These are phyloP conservation scores for Cercospora canescens DNA, from an alignment of 2,329 filamentous ascomycete genomes.

Conservation along the genomic window DNA sequence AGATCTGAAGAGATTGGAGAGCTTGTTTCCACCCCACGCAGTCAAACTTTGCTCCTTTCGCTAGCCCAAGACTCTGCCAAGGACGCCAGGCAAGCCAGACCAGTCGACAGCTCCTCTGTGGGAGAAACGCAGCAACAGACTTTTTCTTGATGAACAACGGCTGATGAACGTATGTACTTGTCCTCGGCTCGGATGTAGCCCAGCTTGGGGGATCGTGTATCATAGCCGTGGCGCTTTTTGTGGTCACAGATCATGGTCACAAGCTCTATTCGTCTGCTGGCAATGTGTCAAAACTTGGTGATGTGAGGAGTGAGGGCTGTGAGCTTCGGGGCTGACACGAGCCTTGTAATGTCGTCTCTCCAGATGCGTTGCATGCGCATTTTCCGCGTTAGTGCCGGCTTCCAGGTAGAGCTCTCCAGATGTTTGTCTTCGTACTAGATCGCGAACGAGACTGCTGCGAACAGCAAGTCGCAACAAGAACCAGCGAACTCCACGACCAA, in stretches of 20 bases:
- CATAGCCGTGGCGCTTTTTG: not conserved
- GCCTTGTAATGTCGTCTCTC: not conserved
- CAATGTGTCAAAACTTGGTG: not conserved
- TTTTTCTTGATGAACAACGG: not conserved
- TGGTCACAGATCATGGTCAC: not conserved
- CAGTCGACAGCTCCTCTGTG: not conserved
- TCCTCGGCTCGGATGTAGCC: not conserved
- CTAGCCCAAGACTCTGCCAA: not conserved
- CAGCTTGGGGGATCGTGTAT: not conserved
- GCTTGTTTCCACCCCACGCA: conserved; percentile 1
- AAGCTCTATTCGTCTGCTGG: not conserved
- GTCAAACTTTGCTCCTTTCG: not conserved
- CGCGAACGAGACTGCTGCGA: not conserved
- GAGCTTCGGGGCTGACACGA: not conserved
- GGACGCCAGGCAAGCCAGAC: conserved; percentile 2
- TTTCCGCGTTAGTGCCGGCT: not conserved
- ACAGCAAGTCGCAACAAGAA: not conserved
- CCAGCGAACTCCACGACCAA: not conserved
- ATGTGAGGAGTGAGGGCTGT: not conserved
- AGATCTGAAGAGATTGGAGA: conserved; percentile 12
- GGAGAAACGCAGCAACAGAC: not conserved
- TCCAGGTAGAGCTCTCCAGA: not conserved
- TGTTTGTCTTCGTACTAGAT: not conserved
- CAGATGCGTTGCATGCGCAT: not conserved
- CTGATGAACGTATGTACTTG: not conserved